phyloP scores from a whole-genome alignment of 768 basidiomycete genomes.

The Lactarius deliciosus region DNA sequence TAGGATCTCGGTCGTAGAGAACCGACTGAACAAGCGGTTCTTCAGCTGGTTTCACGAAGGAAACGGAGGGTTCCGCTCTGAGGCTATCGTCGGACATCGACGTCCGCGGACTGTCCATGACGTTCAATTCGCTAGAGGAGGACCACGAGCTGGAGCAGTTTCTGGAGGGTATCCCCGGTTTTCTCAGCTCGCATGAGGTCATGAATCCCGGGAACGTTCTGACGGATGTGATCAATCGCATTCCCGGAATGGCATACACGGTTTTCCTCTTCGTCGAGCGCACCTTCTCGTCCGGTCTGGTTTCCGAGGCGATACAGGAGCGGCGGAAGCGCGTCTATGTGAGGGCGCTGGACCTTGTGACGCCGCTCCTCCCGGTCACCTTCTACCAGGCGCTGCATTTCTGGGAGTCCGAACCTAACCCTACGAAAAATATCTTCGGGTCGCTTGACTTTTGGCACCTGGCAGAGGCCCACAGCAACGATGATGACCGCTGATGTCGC shows the following conservation, averaged over 20 bases:
- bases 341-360: slow-evolving; percentile 16
- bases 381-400: slow-evolving; percentile 22
- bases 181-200: slow-evolving; percentile 22
- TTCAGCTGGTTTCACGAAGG: slow-evolving; percentile 20
- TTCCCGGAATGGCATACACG: slow-evolving; percentile 23
- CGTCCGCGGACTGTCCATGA: slow-evolving; percentile 21
- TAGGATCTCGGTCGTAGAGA: slow-evolving; percentile 17
- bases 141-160: slow-evolving; percentile 26
- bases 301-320: slow-evolving; percentile 18
- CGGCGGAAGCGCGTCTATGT: slow-evolving; percentile 18
- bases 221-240: slow-evolving; percentile 6
- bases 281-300: slow-evolving; percentile 20
- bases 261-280: slow-evolving; percentile 23
- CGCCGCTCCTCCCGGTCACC: slow-evolving; percentile 16
- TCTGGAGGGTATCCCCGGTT: slow-evolving; percentile 22
- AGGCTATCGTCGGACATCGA: slow-evolving; percentile 17
- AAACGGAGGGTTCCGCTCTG: slow-evolving; percentile 18
- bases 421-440: slow-evolving; percentile 13
- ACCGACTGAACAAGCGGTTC: slow-evolving; percentile 19
- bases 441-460: slow-evolving; percentile 21
- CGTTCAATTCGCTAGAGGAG: slow-evolving; percentile 25
- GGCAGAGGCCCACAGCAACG: slow-evolving; percentile 16
- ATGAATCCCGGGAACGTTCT: slow-evolving; percentile 1
- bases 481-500: slow-evolving; percentile 26
- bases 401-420: slow-evolving; percentile 19